Conservation (phyloP, 2,329 filamentous ascomycete species). For the Stachybotrys echinatus region DNA sequence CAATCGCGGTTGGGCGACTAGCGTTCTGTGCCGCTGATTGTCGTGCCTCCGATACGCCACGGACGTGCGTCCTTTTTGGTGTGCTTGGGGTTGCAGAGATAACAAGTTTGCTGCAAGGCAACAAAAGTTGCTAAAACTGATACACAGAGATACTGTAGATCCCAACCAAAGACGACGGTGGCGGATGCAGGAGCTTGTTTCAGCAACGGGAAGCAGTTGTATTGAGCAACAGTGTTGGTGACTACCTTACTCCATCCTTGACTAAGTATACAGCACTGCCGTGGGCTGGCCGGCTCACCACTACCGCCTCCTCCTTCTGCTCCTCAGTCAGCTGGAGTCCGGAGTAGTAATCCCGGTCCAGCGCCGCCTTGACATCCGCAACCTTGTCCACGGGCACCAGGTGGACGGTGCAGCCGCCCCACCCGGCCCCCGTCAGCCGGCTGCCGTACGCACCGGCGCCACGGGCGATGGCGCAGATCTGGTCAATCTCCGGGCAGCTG, state of each 20-base stretch:
- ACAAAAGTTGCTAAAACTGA: no score
- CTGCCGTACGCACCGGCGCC: conserved; percentile 78
- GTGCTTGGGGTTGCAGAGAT: no score
- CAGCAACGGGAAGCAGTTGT: no score
- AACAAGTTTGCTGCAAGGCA: no score
- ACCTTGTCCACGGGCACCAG: conserved; percentile 82
- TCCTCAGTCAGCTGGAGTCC: conserved; percentile 62
- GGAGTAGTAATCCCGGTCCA: conserved; percentile 77
- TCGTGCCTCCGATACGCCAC: no score
- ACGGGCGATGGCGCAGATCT: conserved; percentile 75
- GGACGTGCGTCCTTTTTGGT: no score
- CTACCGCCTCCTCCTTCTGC: conserved; percentile 72
- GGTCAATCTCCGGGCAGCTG: conserved; percentile 87
- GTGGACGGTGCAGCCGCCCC: conserved; percentile 95
- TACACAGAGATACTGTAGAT: no score
- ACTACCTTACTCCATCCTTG: conserved; percentile 14
- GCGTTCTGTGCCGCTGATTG: no score
- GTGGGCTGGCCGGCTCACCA: conserved; percentile 81
- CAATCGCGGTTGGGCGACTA: no score
- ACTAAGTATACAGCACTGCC: conserved; percentile 56
- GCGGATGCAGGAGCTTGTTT: no score
- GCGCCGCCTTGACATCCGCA: conserved; percentile 67
- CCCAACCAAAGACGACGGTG: no score
- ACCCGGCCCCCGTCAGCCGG: conserved; percentile 85
- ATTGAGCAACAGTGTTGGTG: not conserved